Percentiles rank a stretch among this genome's conserved stretches.
Evolutionary conservation across 225 moss, liverwort and hornwort species (phyloP).

Genomic region (Neckera pumila): DNA sequence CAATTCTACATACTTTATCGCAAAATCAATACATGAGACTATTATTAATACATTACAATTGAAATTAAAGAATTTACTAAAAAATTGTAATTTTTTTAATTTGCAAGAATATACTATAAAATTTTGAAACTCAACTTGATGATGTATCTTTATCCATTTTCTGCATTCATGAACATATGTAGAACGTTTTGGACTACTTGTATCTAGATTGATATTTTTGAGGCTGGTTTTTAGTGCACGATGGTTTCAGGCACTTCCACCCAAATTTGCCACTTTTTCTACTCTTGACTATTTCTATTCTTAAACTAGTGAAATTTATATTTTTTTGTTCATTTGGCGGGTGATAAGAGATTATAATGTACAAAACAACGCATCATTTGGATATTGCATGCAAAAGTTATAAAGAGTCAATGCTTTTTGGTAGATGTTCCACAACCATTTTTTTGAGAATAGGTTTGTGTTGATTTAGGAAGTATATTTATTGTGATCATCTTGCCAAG

Average conservation of each 20-base stretch:
- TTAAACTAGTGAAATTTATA: not conserved
- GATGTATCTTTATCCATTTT: not conserved
- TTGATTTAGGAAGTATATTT: not conserved
- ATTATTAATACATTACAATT: not conserved
- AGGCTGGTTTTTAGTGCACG: no score
- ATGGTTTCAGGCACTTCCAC: not conserved
- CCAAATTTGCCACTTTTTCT: not conserved
- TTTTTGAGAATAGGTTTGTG: not conserved
- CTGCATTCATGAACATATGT: not conserved
- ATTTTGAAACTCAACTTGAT: not conserved
- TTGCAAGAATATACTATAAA: not conserved
- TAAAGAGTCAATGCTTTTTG: not conserved
- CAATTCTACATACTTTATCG: not conserved
- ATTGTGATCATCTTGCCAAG: not conserved
- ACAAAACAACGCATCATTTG: accelerated
- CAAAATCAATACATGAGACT: not conserved
- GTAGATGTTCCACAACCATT: accelerated
- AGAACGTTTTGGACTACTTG: not conserved
- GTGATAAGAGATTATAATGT: not conserved
- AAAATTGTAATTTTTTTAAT: not conserved
- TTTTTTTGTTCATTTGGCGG: not conserved
- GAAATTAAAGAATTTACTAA: not conserved
- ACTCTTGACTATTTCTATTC: not conserved
- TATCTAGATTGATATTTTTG: not conserved
- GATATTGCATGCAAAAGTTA: not conserved